Evolutionary conservation across 2,329 filamentous ascomycete genomes (phyloP), one percentile per base, ranked within the genome.

Genomic region (Colletotrichum sansevieriae): DNA sequence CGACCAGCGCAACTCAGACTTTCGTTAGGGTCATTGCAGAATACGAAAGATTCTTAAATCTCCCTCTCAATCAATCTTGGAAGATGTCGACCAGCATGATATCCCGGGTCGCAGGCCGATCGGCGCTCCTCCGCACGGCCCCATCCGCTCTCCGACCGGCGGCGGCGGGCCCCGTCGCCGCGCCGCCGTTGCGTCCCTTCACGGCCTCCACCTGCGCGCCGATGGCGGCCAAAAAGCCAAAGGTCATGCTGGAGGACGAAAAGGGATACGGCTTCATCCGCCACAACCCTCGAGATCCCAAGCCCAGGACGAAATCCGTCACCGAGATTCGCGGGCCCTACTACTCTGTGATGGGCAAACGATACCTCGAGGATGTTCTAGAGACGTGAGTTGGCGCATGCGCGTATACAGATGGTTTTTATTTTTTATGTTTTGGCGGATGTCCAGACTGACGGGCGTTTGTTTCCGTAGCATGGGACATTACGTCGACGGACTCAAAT

Each of bases 281-380:
- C 3, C 84, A 84, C 33, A 88, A 87, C 61, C 78, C 79, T 0
- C 75, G 80, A 13, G 81, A 83, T 0, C 74, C 77, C 4, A 87
- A 88, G 74, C 85, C 85, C 3, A 78, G 85, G 33, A 80, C 74
- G 5, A 81, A 77, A 43, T 83, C 82, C 4, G 84, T 87, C 6
- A 87, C 85, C 1, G 85, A 88, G 74, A 88, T 87, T 64, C 79
- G 85, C 37, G 85, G 85, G 0, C 85, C 84, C 7, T 87, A 87
- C 73, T 88, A 87, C 73, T 83, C 83, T 0, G 84, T 79, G 3
- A 86, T 87, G 82, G 85, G 85, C 1, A 85, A 83, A 69, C 77
- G 82, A 44, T 85, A 87, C 65, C 75, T 88, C 1, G 75, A 81
- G 20, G 85, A 87, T 77, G 79, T 87, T 3, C 77, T 87, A 2